Conservation (phyloP, 2,329 filamentous ascomycete species). For the Ustilaginoidea virens region DNA sequence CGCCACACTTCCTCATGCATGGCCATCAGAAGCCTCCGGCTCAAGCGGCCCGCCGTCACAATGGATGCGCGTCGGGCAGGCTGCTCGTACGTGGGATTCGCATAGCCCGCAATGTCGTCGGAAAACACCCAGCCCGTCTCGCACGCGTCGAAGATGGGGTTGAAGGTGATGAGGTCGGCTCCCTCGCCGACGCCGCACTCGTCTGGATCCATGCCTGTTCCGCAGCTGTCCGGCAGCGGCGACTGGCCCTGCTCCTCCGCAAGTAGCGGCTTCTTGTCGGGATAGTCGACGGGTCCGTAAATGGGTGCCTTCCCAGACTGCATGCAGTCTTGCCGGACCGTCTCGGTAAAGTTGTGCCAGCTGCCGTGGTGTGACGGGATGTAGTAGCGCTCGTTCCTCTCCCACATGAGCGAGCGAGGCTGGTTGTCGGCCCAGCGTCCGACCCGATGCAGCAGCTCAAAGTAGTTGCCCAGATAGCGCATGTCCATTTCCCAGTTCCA, state of each 20-base stretch:
- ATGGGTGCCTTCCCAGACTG: constrained; percentile 37
- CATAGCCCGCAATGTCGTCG: constrained; percentile 56
- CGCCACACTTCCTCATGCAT: constrained; percentile 64
- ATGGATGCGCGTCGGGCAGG: constrained; percentile 55
- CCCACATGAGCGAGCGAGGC: constrained; percentile 60
- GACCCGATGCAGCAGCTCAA: constrained; percentile 58
- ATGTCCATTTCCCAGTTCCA: constrained; percentile 63
- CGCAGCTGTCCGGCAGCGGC: constrained; percentile 39
- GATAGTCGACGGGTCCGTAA: constrained; percentile 49
- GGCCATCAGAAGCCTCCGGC: constrained; percentile 46
- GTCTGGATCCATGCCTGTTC: constrained; percentile 30
- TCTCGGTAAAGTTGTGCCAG: constrained; percentile 56
- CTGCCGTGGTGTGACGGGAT: constrained; percentile 53
- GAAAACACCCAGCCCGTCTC: constrained; percentile 59
- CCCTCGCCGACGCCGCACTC: constrained; percentile 55
- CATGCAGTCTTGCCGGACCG: constrained; percentile 46
- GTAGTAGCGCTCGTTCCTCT: constrained; percentile 63
- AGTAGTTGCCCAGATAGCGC: constrained; percentile 48
- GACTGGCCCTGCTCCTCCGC: constrained; percentile 36
- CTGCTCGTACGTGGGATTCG: constrained; percentile 24
- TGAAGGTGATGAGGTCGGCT: constrained; percentile 63
- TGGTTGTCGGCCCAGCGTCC: constrained; percentile 52
- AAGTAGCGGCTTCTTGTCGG: constrained; percentile 29
- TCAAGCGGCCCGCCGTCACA: constrained; percentile 55
- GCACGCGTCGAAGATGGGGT: constrained; percentile 59